Evolutionary conservation across 2,329 filamentous ascomycete genomes (phyloP), one percentile per base, ranked within the genome.

Genomic region (Fusarium sp.): DNA sequence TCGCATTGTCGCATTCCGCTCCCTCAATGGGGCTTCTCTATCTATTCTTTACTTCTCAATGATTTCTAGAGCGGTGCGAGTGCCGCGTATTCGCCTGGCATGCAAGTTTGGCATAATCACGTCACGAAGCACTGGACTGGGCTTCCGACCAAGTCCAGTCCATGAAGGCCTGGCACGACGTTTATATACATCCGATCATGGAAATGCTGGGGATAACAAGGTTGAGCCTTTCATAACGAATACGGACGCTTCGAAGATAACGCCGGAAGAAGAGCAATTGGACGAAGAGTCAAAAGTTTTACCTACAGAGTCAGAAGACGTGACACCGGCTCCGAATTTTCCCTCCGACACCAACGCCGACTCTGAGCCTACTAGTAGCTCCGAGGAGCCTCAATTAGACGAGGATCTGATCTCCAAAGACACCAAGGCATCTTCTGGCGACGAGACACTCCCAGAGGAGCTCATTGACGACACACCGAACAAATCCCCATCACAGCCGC

Each of bases 31-130:
- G 50, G 24, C 45, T 54, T 54, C 22, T 26, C 48, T 51, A 53
- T 71, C 42, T 39, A 62, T 68, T 71, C 26, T 56, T 60, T 45
- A 33, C 45, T 44, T 60, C 55, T 75, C 76, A 66, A 84, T 84
- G 83, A 75, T 83, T 71, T 79, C 81, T 26, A 80, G 79, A 71
- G 78, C 78, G 65, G 74, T 67, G 14, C 72, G 77, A 57, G 75
- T 78, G 68, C 77, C 80, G 78, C 80, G 78, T 41, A 75, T 82
- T 38, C 82, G 81, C 68, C 73, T 79, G 51, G 75, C 75, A 75
- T 83, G 82, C 68, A 79, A 79, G 47, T 72, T 76, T 28, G 76
- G 79, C 61, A 62, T 83, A 24, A 56, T 83, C 42, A 59, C 72
- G 6, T 76, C 73, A 51, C 75, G 75, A 71, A 73, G 65, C 39